Conservation (phyloP, 163 green algal species). For the Prototheca cutis region DNA sequence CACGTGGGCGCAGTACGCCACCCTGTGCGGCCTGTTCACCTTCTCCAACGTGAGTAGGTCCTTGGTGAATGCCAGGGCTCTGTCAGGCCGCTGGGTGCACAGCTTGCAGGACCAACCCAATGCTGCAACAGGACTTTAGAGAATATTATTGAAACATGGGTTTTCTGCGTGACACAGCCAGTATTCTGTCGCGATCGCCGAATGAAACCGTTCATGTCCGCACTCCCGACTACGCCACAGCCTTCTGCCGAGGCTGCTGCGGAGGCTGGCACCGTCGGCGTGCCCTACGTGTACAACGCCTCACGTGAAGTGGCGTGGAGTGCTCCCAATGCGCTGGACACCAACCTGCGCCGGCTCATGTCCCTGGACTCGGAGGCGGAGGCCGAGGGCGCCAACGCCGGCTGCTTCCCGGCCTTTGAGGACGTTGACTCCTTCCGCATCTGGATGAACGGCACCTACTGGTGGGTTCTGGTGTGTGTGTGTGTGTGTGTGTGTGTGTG, state of each 20-base stretch:
- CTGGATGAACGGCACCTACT: constrained; percentile 10
- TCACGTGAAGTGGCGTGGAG: neutral
- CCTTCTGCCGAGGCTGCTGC: constrained; percentile 6
- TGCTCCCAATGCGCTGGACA: neutral
- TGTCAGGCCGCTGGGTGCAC: too few relatives aligned
- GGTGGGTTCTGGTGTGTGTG: neutral
- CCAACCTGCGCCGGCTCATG: neutral
- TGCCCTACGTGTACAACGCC: constrained; percentile 5
- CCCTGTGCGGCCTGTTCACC: neutral
- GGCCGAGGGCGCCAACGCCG: neutral
- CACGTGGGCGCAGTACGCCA: neutral
- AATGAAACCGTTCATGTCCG: too few relatives aligned
- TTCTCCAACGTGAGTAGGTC: neutral
- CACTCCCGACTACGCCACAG: neutral
- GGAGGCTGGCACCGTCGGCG: constrained; percentile 5
- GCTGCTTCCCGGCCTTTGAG: constrained; percentile 28
- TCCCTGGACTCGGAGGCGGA: constrained; percentile 3
- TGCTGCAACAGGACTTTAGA: too few relatives aligned
- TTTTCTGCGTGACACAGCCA: too few relatives aligned
- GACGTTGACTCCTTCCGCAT: constrained; percentile 5
- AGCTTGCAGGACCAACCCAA: too few relatives aligned
- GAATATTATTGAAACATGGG: too few relatives aligned
- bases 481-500: too few relatives aligned
- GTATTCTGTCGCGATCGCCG: too few relatives aligned
- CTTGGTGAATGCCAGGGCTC: too few relatives aligned